Percentiles rank a stretch among this genome's conserved stretches.
phyloP scores from a whole-genome alignment of 2,329 filamentous ascomycete species.

The Penicillium sp. region DNA sequence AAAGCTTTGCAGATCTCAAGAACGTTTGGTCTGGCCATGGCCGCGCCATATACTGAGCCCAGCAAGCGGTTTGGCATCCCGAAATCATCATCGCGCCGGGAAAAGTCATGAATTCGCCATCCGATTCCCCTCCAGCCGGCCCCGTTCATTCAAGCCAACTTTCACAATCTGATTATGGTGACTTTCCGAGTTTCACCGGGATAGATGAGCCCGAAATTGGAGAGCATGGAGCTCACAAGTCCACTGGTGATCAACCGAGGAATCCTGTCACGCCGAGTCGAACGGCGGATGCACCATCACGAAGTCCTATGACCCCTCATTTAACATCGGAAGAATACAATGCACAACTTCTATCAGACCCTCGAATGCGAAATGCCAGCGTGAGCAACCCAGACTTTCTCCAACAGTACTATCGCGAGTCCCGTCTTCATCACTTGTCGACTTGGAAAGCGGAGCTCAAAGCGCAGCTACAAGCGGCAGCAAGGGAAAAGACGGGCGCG shows the following conservation, averaged over 20 bases:
- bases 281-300: conserved; percentile 14
- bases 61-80: too few species aligned
- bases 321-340: conserved; percentile 93
- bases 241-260: too few species aligned
- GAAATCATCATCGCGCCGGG: too few species aligned
- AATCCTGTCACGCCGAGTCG: too few species aligned
- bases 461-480: conserved; percentile 73
- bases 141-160: conserved; percentile 10
- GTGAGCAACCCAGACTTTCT: conserved; percentile 90
- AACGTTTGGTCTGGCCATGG: too few species aligned
- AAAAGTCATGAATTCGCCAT: too few species aligned
- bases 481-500: conserved; percentile 58
- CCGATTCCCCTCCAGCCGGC: too few species aligned
- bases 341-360: conserved; percentile 73
- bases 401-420: conserved; percentile 91
- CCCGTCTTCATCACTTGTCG: conserved; percentile 86
- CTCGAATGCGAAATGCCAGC: conserved; percentile 78
- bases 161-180: conserved; percentile 43
- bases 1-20: too few species aligned
- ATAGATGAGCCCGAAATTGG: conserved; percentile 10
- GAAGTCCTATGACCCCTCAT: conserved; percentile 32
- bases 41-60: too few species aligned
- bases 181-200: conserved; percentile 31
- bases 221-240: conserved; percentile 5
- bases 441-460: conserved; percentile 96